These are phyloP conservation scores for Kwoniella mangroviensis DNA, from an alignment of 768 basidiomycete species.

Conservation along the genomic window DNA sequence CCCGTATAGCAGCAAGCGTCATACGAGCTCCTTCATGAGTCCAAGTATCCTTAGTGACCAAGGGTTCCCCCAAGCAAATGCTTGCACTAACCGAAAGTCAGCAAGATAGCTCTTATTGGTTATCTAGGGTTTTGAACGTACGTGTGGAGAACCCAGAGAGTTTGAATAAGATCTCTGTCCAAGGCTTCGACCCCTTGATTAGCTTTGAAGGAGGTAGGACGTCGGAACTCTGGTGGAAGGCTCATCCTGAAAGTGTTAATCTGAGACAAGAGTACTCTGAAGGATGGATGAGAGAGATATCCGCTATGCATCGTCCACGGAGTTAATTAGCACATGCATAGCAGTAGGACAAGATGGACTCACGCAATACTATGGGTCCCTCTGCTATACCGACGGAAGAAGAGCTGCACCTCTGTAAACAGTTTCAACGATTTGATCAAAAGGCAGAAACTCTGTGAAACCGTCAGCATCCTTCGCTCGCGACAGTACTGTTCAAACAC, in stretches of 20 bases:
- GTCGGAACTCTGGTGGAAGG: conserved; percentile 40
- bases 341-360: background rate
- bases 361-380: conserved; percentile 32
- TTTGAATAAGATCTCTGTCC: conserved; percentile 36
- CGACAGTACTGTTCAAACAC: conserved; percentile 7
- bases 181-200: conserved; percentile 11
- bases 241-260: conserved; percentile 44
- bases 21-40: conserved; percentile 43
- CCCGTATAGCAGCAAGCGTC: conserved; percentile 39
- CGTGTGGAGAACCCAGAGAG: conserved; percentile 40
- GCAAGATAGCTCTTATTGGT: background rate
- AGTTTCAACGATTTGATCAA: conserved; percentile 46
- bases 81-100: conserved; percentile 28
- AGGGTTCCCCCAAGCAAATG: conserved; percentile 39
- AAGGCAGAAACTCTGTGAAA: conserved; percentile 24
- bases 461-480: background rate
- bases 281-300: conserved; percentile 21
- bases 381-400: conserved; percentile 39
- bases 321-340: background rate
- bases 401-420: conserved; percentile 34
- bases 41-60: conserved; percentile 43
- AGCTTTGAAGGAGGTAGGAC: conserved; percentile 29
- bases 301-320: conserved; percentile 1
- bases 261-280: conserved; percentile 36
- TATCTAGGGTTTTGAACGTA: background rate